Conservation (phyloP, 176 grass and related monocot species). For the Thinopyrum elongatum region DNA sequence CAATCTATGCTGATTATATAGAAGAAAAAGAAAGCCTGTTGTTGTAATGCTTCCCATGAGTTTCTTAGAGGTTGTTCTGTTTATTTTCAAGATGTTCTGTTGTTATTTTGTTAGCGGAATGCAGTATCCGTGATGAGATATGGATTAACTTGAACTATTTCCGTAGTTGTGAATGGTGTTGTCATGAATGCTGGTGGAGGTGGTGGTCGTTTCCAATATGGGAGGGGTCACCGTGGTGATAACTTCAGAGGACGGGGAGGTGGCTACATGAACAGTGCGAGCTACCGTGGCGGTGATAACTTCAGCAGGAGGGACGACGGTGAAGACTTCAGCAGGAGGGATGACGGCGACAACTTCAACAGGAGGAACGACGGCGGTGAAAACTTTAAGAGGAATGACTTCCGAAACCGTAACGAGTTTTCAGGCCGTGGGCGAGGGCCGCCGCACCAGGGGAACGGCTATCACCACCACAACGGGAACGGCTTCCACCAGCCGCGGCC, state of each 20-base stretch:
- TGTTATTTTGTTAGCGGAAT: not conserved
- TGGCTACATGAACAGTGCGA: slow-evolving; percentile 17
- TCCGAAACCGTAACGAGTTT: slow-evolving; percentile 45
- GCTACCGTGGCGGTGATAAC: slow-evolving; percentile 41
- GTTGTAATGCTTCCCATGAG: not conserved
- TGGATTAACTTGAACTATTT: not conserved
- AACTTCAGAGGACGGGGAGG: slow-evolving; percentile 50
- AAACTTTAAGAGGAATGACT: slow-evolving; percentile 37
- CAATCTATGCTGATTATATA: not conserved
- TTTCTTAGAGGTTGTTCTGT: not conserved
- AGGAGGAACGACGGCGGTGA: slow-evolving; percentile 18
- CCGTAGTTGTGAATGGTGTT: slow-evolving; percentile 28
- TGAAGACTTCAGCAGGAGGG: slow-evolving; percentile 32
- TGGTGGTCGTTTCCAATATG: slow-evolving; percentile 35
- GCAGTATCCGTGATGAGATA: not conserved
- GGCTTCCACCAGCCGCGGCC: slow-evolving; percentile 31
- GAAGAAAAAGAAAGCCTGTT: not conserved
- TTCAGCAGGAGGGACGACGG: slow-evolving; percentile 5
- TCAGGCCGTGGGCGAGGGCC: slow-evolving; percentile 35
- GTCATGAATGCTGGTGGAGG: slow-evolving; percentile 33
- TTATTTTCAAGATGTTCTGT: not conserved
- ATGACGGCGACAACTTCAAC: slow-evolving; percentile 17
- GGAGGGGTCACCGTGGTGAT: slow-evolving; percentile 54
- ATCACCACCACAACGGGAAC: slow-evolving; percentile 24
- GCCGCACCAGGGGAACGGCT: slow-evolving; percentile 4